These are phyloP conservation scores for Chalaropsis thielavioides DNA, from an alignment of 2,329 filamentous ascomycete genomes.

Conservation along the genomic window DNA sequence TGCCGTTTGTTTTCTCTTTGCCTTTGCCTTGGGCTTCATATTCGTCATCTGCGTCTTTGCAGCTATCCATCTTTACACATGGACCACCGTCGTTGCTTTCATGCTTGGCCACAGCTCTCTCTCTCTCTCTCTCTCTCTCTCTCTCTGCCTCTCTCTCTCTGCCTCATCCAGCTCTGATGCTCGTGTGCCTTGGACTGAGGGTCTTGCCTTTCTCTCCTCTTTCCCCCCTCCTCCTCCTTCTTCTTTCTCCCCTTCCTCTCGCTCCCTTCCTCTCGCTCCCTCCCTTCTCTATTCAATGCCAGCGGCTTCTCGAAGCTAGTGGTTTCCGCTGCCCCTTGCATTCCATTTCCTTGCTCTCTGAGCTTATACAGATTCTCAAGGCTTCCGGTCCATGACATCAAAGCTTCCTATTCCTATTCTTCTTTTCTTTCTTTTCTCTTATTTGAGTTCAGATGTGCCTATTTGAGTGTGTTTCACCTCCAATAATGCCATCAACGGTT, in stretches of 20 bases:
- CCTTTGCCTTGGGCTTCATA: too few species aligned
- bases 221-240: neutral
- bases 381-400: neutral
- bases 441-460: neutral
- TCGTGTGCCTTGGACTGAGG: neutral
- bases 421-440: neutral
- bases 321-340: neutral
- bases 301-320: slow-evolving; percentile 1
- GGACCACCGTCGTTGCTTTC: neutral
- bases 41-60: too few species aligned
- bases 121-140: neutral
- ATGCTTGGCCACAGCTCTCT: neutral
- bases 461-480: neutral
- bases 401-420: neutral
- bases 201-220: too few species aligned
- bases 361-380: neutral
- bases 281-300: neutral
- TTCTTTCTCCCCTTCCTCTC: neutral
- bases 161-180: neutral
- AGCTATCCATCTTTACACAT: neutral
- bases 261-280: neutral
- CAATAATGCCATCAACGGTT: neutral
- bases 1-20: neutral
- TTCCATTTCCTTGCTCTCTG: neutral
- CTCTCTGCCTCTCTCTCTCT: neutral